Evolutionary conservation across 192 early-diverging fungal genomes (phyloP), one percentile per base, ranked within the genome.

Genomic region (Entophlyctis luteolus): DNA sequence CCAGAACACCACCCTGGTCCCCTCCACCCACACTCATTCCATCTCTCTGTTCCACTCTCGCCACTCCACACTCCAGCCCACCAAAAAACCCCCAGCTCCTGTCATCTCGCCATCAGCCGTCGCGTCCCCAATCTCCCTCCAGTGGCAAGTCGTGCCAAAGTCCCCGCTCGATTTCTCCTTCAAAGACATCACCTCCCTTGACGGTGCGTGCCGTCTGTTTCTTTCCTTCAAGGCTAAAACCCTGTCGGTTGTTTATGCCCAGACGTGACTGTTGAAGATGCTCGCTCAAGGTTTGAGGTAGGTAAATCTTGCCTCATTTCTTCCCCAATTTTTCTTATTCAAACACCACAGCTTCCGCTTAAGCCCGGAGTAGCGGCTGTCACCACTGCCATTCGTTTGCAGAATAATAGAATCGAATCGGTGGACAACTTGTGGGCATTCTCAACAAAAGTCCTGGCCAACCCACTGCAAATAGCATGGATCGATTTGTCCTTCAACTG

Each of bases 401-500:
- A 50, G 8, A 69, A 69, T 31, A 69, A 59, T 45, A 28, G 45
- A 3, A 47, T 69, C 4, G 31, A 16, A 23, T 27, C 55, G 6
- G 45, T 69, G 2, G 56, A 69, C 25, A 57, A 69, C 18, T n/a
- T 69, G 42, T 48, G 38, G 32, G 18, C 42, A 5, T n/a, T 59
- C 0, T 39, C 67, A 0, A 18, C 55, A 29, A 58, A 48, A 39
- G n/a, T 59, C 8, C 42, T 57, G 5, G 52, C 25, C 8, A 69
- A 23, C 33, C 37, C 39, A 37, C 42, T 37, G 14, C 28, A 59
- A 31, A 75, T 75, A 45, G 58, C 48, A 6, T 79, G 77, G 74
- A 74, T 79, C 16, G 77, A 79, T 45, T 23, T 79, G 23, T 73
- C 71, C 1, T 79, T 79, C 63, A 79, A 79, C 39, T 46, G 58